Conservation (phyloP, 2,329 filamentous ascomycete genomes). For the Pseudogymnoascus sp. region DNA sequence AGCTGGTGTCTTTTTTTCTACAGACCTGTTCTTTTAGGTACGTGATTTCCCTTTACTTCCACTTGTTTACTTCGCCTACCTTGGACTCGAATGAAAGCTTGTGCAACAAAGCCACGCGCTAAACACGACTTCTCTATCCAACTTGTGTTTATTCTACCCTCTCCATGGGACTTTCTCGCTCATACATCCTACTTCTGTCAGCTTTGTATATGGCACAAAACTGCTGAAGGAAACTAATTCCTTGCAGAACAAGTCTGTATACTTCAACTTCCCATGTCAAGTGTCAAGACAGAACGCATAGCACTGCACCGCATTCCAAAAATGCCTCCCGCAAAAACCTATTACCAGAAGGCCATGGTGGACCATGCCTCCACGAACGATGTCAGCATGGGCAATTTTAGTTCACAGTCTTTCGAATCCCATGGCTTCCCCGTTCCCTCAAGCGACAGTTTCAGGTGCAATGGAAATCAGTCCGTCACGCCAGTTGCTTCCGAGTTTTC, state of each 20-base stretch:
- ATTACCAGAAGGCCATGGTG: constrained; percentile 1
- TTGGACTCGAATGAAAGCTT: not conserved
- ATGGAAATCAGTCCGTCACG: not conserved
- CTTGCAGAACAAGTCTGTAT: not conserved
- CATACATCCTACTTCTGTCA: not conserved
- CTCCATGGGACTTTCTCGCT: not conserved
- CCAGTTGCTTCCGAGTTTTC: not conserved
- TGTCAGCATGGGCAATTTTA: not conserved
- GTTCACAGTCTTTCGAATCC: not conserved
- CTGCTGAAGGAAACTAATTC: not conserved
- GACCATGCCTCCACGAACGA: not conserved
- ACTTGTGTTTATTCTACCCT: not conserved
- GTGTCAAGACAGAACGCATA: not conserved
- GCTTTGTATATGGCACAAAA: not conserved
- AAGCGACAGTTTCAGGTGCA: not conserved
- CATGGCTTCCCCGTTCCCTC: not conserved
- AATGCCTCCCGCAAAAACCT: not conserved
- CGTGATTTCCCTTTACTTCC: not conserved
- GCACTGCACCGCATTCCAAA: not conserved
- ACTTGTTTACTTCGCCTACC: not conserved
- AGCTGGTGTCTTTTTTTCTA: not conserved
- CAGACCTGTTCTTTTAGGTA: constrained; percentile 6
- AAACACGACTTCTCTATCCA: not conserved
- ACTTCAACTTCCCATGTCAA: not conserved
- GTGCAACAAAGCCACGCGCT: not conserved